Evolutionary conservation across 1,284 basidiomycete genomes (phyloP), one percentile per base, ranked within the genome.

Genomic region (Malassezia sympodialis): DNA sequence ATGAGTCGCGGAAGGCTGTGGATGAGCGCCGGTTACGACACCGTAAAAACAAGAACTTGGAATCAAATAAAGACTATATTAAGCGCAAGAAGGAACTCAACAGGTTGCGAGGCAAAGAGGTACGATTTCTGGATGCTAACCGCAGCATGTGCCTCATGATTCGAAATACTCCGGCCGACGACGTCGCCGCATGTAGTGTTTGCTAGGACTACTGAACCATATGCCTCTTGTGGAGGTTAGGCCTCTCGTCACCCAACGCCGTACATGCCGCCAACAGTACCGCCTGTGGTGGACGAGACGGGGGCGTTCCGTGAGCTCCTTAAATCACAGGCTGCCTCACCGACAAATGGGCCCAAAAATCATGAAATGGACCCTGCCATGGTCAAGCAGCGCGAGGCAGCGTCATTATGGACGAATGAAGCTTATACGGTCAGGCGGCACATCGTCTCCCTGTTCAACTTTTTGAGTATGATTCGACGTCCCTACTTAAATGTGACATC

Each of bases 21-120:
- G 51, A 57, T 11, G 52, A 52, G 27, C 51, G 57, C 10, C 24
- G 78, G 81, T 69, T 59, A 32, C 88, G 56, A n/a, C 34, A 41
- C 28, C 41, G 34, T 5, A 84, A 86, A 45, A 79, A 77, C 69
- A 79, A 77, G 69, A 51, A 72, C 69, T 60, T 75, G 14, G 66
- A 68, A 40, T 60, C 64, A 7, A 45, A 58, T 23, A 79, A 79
- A 67, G 79, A 80, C 45, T 81, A 79, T 77, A 77, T 81, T 24
- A 65, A 79, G 52, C 76, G 79, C 65, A 82, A 82, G 76, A 82
- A 82, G 76, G 80, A 80, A 45, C 67, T 80, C 54, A 80, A 81
- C 63, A 64, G 79, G 49, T 75, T 76, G 49, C 76, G 79, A 61
- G 80, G 80, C 0, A 81, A 81, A 66, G 79, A 80, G 46, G 78